Conservation (phyloP, 2,329 filamentous ascomycete species). For the Aspergillus sojae region DNA sequence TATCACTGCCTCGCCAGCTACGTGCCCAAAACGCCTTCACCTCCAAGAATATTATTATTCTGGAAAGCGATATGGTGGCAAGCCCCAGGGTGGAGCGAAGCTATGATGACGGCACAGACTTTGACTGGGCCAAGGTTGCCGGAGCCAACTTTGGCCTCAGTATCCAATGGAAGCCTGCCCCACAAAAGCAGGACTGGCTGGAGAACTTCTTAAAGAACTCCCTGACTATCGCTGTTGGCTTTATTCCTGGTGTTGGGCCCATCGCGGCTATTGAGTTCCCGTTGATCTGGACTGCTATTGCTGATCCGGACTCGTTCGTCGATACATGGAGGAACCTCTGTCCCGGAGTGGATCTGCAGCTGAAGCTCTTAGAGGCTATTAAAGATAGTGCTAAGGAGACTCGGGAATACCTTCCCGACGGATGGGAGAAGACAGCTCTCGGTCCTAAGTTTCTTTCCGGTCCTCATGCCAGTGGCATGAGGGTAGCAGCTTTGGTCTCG, state of each 20-base stretch:
- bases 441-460: background rate
- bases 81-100: background rate
- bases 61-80: background rate
- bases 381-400: slow-evolving; percentile 5
- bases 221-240: background rate
- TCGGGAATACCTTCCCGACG: background rate
- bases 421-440: background rate
- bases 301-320: background rate
- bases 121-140: background rate
- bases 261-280: slow-evolving; percentile 6
- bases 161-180: slow-evolving; percentile 5
- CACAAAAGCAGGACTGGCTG: background rate
- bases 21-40: slow-evolving; percentile 1
- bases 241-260: slow-evolving; percentile 5
- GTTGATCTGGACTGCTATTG: slow-evolving; percentile 7
- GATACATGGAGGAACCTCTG: background rate
- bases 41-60: background rate
- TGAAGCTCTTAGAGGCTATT: background rate
- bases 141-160: slow-evolving; percentile 1
- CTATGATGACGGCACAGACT: background rate
- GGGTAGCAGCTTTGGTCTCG: background rate
- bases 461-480: background rate
- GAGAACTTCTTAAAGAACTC: slow-evolving; percentile 2
- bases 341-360: slow-evolving; percentile 2
- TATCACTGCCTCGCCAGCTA: slow-evolving; percentile 1